Evolutionary conservation across 805 yeast species (phyloP), one percentile per base, ranked within the genome.

Genomic region (Wickerhamiella brachini): DNA sequence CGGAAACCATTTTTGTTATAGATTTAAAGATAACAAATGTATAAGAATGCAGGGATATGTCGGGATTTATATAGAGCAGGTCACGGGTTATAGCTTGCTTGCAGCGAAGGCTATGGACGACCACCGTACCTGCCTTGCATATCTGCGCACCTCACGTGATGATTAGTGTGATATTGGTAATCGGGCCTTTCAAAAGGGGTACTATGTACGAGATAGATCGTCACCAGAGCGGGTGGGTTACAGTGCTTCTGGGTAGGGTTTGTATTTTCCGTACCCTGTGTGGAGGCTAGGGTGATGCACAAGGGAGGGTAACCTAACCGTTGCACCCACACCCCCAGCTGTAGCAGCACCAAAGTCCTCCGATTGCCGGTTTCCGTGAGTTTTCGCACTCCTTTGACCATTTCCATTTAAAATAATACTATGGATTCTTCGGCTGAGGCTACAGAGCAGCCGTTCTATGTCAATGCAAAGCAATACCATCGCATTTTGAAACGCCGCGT

Each of bases 381-480:
- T 15, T 17, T 22, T 3, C 26, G 5, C 6, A 12, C 24, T 17
- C 29, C 24, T 3, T 42, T 23, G 29, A 12, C 34, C 34, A 4
- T 29, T 29, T 29, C 34, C 12, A n/a, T 37, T 37, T 37, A 17
- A 37, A 37, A 15, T 18, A 4, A 31, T 29, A 22, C 17, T 10
- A 54, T 54, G 56, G 56, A 54, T n/a, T 45, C 38, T 13, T 44
- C 46, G n/a, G 44, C 39, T 5, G 57, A 50, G 29, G 52, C 45
- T 2, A 65, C 62, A 0, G 96, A 89, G 63, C 95, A 90, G 66
- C 98, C 97, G 0, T 88, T 88, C 62, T 93, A 93, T 62, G 98
- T 93, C 44, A 93, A 93, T 65, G 98, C 98, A 9, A 93, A 93
- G 66, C 99, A 93, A 62, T 93, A 93, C 61, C 96, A 93, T 61